Base-by-base conservation (phyloP, 2,329 filamentous ascomycete species). In the Emmonsia crescens region DNA sequence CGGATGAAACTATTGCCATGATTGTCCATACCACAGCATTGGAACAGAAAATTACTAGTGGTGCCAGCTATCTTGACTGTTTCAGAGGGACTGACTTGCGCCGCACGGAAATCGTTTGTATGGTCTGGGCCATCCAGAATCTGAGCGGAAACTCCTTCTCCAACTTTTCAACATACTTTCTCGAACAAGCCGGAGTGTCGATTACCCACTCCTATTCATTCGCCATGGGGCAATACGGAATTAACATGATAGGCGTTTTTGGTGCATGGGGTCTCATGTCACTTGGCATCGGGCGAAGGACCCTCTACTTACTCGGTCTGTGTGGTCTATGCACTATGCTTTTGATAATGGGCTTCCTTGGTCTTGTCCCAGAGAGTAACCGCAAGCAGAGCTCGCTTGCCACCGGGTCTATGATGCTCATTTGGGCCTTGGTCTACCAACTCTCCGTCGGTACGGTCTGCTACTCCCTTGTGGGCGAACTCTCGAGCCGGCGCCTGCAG, bases 21-120 rank as follows among this genome's bases (percentile, higher is more conserved):
- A 96, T 96, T 89, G 85, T 91, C 1, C 89, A 95, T 71, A 96
- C 91, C 0, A 92, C 89, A 0, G 87, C 88, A 0, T 78, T 95
- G 12, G 91, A 96, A 72, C 82, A 89, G 70, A 79, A 85, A 74
- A 88, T 91, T 60, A 91, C 89, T 3, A 77, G 78, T 6, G 90
- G 90, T 36, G 84, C 89, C 5, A 85, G 81, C 60, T 96, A 94
- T 73, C 75, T 83, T 68, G 91, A 96, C 73, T 96, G 91, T 76
- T 95, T 96, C 82, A 86, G 82, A 72, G 90, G 91, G 12, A 82
- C 83, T 14, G 87, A 96, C 70, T 78, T 87, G 56, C 87, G 91
- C 62, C 84, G 91, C 31, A 96, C 91, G 1, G 90, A 89, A 71
- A 86, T 88, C 66, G 80, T 85, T 31, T 84, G 82, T 63, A 85